Evolutionary conservation across 2,329 filamentous ascomycete genomes (phyloP), one percentile per base, ranked within the genome.

Genomic region (Massarina eburnea): DNA sequence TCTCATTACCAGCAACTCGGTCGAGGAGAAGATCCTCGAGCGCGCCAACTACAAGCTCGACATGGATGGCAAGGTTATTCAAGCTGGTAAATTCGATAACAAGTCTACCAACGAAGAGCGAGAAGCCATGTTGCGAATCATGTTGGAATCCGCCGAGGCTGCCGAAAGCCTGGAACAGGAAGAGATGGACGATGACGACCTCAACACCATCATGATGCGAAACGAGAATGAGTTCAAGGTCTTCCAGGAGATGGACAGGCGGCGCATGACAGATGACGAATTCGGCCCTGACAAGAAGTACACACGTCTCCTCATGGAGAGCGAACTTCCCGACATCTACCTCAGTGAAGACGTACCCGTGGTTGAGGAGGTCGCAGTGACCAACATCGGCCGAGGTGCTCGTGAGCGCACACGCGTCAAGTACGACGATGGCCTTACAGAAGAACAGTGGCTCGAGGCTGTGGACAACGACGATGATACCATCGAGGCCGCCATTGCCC

Each of bases 1-100:
- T 71, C 80, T 99, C 35, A 97, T 99, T 71, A 96, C 88, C 55
- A 95, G 91, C 8, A 96, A 95, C 63, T 97, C 94, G 0, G 91
- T 99, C 2, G 94, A 99, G 73, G 94, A 99, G 73, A 96, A 97
- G 78, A 99, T 99, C 67, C 77, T 99, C 41, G 94, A 97, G 71
- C 88, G 92, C 68, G 94, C 94, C 2, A 88, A 96, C 58, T 99
- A 88, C 81, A 99, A 99, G 80, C 82, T 99, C 55, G 92, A 97
- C 71, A 96, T 99, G 88, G 94, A 99, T 66, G 92, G 94, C 76
- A 99, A 99, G 73, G 91, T 99, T 67, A 99, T 99, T 59, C 94
- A 99, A 70, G 94, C 94, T 48, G 94, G 94, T 84, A 95, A 95
- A 68, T 99, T 99, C 75, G 94, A 99, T 61, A 97, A 99, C 76